Percentiles rank a stretch among this genome's conserved stretches.
These are phyloP conservation scores for Telopea speciosissima DNA, from an alignment of 177 flowering plant species.

Conservation along the genomic window DNA sequence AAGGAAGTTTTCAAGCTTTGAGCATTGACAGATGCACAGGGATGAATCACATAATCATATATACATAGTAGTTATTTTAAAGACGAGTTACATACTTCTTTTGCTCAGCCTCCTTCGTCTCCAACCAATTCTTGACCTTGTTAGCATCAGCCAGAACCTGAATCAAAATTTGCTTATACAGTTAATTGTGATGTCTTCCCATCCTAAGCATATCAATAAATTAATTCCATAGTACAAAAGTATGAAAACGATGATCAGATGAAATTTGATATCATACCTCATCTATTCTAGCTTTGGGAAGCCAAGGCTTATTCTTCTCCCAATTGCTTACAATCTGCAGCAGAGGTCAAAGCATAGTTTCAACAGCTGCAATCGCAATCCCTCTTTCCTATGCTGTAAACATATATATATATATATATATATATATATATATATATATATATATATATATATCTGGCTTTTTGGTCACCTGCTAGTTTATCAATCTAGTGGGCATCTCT, in stretches of 20 bases:
- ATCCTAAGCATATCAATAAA: neutral
- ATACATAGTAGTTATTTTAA: neutral
- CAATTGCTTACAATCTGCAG: slow-evolving; percentile 67
- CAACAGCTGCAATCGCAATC: neutral
- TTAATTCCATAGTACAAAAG: neutral
- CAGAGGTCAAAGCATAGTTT: neutral
- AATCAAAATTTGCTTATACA: neutral
- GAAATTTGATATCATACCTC: slow-evolving; percentile 44
- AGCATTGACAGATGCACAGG: neutral
- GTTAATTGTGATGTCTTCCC: neutral
- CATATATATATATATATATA: too few species aligned
- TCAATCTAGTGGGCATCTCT: too few species aligned
- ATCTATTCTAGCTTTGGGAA: slow-evolving; percentile 70
- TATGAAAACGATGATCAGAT: neutral
- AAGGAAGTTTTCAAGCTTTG: neutral
- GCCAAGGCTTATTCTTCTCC: slow-evolving; percentile 83
- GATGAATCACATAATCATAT: neutral
- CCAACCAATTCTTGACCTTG: slow-evolving; percentile 70
- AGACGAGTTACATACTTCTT: slow-evolving; percentile 47
- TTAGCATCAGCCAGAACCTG: slow-evolving; percentile 64
- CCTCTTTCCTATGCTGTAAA: neutral
- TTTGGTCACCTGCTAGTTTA: too few species aligned
- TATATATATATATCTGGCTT: too few species aligned
- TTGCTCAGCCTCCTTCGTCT: slow-evolving; percentile 76
- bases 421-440: too few species aligned